Base-by-base conservation (phyloP, 2,329 filamentous ascomycete species). In the Ascochyta pisi region DNA sequence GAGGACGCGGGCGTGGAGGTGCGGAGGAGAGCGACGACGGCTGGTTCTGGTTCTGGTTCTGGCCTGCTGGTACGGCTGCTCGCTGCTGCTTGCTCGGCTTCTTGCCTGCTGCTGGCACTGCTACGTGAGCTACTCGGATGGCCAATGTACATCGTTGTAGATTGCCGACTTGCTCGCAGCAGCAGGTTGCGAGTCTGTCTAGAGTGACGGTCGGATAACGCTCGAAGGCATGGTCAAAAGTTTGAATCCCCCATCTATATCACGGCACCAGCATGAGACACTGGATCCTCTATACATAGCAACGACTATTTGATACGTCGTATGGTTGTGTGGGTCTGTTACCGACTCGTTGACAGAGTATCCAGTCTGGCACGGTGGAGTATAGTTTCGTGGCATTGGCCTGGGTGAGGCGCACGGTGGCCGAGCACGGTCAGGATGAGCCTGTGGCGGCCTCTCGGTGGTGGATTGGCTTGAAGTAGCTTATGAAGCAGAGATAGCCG, bases 1-100 rank as follows among this genome's bases (percentile, higher is more conserved):
- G 74, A 34, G 73, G 73, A 45, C 68, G 74, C 24, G 68, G 73
- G 27, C 67, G 74, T 37, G 71, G 71, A 45, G 66, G 70, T 35
- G 69, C 66, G 70, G 73, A 27, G 73, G 70, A 33, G 64, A n/a
- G 55, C 8, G 67, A 70, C 44, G 29, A 59, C 45, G 16, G 19
- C 67, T n/a, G 16, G n/a, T 12, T n/a, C 50, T 31, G 16, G 27
- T n/a, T 10, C 50, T 8, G 16, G 23, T 42, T 6, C 47, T 39
- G 37, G 16, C 37, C 37, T 22, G 37, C 37, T 10, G 37, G 19
- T 23, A 23, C 37, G 9, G 16, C 51, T 33, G n/a, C 50, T 27
- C 10, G 34, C 40, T n/a, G 33, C 40, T 12, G 33, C 49, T 24
- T 41, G 41, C 33, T 23, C 40, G 3, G 26, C 33, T 27, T 19